phyloP scores from a whole-genome alignment of 1,284 basidiomycete species.

The Marasmius tenuissimus region DNA sequence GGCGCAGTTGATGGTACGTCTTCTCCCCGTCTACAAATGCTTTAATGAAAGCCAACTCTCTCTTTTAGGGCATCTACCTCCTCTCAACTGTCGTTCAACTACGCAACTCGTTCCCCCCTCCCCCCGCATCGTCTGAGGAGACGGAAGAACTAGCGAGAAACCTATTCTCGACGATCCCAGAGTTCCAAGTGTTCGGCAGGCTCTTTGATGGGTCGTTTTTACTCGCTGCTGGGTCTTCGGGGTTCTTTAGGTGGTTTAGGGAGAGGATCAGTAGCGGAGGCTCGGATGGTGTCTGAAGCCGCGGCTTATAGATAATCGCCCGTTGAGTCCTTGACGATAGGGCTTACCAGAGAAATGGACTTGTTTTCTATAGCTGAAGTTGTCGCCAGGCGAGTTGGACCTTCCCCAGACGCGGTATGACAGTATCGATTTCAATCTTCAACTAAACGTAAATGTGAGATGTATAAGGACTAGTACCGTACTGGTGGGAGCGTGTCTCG shows the following conservation, averaged over 20 bases:
- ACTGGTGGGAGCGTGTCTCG: too few species aligned
- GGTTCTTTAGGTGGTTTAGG: conserved; percentile 49
- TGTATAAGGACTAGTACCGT: too few species aligned
- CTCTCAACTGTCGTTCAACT: conserved; percentile 77
- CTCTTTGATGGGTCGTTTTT: conserved; percentile 75
- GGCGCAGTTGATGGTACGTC: conserved; percentile 73
- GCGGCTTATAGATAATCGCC: too few species aligned
- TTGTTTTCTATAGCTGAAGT: too few species aligned
- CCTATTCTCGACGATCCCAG: conserved; percentile 72
- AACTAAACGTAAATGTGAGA: too few species aligned
- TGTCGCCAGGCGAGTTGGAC: too few species aligned
- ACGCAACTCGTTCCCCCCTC: conserved; percentile 71
- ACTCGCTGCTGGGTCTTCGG: conserved; percentile 47
- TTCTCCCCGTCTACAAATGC: neutral
- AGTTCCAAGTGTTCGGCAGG: conserved; percentile 69
- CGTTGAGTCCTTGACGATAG: too few species aligned
- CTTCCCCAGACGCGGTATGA: too few species aligned
- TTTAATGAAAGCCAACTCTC: conserved; percentile 72
- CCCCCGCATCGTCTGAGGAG: conserved; percentile 15
- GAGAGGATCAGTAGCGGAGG: conserved; percentile 19
- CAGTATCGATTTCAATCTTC: too few species aligned
- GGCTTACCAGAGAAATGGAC: too few species aligned
- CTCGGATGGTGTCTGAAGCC: conserved; percentile 15
- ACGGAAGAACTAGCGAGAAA: conserved; percentile 35
- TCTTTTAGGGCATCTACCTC: conserved; percentile 67